Evolutionary conservation across 305 asterid genomes (phyloP).

Genomic region (Fraxinus platypoda): DNA sequence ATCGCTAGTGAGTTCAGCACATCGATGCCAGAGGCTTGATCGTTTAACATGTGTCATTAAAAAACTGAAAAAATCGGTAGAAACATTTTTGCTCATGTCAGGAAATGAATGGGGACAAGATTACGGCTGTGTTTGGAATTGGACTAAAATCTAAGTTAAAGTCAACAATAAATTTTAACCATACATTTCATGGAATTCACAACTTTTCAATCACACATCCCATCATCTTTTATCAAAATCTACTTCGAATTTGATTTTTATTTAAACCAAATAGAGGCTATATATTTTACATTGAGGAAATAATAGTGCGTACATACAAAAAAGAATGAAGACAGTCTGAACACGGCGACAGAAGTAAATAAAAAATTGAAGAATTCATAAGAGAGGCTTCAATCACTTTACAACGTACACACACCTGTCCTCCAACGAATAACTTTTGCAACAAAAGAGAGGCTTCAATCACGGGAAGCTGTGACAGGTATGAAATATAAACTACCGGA

Average conservation of each 20-base stretch:
- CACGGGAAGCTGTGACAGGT: not conserved
- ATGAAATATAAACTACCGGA: not conserved
- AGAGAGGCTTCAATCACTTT: not conserved
- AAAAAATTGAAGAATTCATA: not conserved
- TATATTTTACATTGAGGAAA: not conserved
- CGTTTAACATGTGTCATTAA: not conserved
- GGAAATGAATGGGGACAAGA: not conserved
- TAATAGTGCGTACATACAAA: not conserved
- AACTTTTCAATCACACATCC: not conserved
- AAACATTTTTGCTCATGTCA: not conserved
- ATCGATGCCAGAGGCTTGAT: not conserved
- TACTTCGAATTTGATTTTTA: too few relatives aligned
- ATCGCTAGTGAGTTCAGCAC: not conserved
- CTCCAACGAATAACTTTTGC: not conserved
- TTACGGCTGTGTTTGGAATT: not conserved
- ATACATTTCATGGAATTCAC: not conserved
- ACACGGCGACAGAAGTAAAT: not conserved
- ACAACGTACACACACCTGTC: not conserved
- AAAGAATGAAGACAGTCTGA: slow-evolving; percentile 1
- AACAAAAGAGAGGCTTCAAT: not conserved
- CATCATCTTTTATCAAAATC: not conserved
- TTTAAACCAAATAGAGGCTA: not conserved
- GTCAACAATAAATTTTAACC: not conserved
- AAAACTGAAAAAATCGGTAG: not conserved
- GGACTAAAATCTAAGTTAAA: too few relatives aligned